Evolutionary conservation across 495 filamentous ascomycete species (phyloP).

Genomic region (Tuber magnatum): DNA sequence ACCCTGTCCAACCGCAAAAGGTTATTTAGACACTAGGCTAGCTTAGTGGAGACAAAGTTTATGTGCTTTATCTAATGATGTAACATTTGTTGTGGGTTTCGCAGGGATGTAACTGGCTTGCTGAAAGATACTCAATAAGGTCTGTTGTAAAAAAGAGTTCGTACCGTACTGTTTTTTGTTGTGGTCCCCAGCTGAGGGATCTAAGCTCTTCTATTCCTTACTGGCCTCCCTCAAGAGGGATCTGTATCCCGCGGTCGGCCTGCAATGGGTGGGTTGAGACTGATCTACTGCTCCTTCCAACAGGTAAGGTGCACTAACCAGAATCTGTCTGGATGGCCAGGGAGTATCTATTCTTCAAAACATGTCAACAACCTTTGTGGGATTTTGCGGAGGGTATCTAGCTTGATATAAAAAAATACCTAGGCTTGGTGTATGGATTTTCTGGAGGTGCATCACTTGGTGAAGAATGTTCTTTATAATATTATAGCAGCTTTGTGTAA

Average conservation of each 20-base stretch:
- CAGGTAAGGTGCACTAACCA: neutral
- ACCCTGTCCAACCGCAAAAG: neutral
- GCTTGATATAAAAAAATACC: neutral
- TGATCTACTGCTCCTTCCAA: neutral
- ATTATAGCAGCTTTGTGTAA: too few species aligned
- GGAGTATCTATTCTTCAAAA: neutral
- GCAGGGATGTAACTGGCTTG: neutral
- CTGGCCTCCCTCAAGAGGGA: too few species aligned
- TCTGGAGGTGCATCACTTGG: too few species aligned
- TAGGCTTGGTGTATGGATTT: neutral
- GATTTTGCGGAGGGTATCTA: neutral
- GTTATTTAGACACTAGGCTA: neutral
- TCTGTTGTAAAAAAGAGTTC: neutral
- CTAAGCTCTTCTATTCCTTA: neutral
- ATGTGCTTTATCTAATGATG: neutral
- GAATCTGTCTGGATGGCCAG: neutral
- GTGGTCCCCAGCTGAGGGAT: neutral
- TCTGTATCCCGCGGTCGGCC: too few species aligned
- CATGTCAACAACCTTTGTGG: neutral
- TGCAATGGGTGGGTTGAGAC: too few species aligned
- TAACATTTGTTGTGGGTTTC: neutral
- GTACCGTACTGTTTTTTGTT: neutral
- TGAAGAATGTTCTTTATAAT: too few species aligned
- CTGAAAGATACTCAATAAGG: neutral
- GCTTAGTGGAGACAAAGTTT: neutral